Evolutionary conservation across 2,329 filamentous ascomycete genomes (phyloP), one percentile per base, ranked within the genome.

Genomic region (Pochonia chlamydosporia): DNA sequence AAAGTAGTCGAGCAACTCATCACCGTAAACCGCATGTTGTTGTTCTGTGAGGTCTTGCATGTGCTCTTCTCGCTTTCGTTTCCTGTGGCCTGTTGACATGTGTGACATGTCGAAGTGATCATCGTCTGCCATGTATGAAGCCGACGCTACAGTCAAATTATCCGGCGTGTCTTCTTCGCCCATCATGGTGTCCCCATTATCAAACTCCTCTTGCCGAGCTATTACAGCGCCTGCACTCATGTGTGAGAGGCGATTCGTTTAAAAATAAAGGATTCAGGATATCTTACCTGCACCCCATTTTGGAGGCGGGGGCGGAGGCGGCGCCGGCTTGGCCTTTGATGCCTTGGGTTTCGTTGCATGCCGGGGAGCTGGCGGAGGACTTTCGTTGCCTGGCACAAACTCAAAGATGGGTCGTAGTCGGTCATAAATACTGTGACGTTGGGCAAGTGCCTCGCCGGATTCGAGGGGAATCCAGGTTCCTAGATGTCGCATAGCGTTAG

Each of bases 381-480:
- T 96, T 59, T 87, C 78, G 62, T 89, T 84, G 50, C 92, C 91
- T 1, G 90, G 81, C 1, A 85, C 79, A 62, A 83, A 99, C 65
- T 96, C 89, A 68, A 99, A 95, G 54, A 99, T 96, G 44, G 84
- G 84, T 43, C 78, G 78, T 52, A 99, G 75, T 59, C 89, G 88
- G 36, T 95, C 85, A 56, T 90, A 83, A 44, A 96, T 79, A 54
- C 87, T 87, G 65, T 97, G 96, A 56, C 91, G 86, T 56, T 87
- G 83, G 30, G 93, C 93, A 28, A 99, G 82, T 52, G 80, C 72
- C 56, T 90, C 82, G 48, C 90, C 93, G 53, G 88, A 82, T 13
- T 84, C 77, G 7, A 99, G 79, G 7, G 93, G 93, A 43, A 99
- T 93, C 91, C 93, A 99, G 43, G 93, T 99, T 60, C 93, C 88